phyloP scores from a whole-genome alignment of 208 protist genomes.

The Acanthamoeba sp. region DNA sequence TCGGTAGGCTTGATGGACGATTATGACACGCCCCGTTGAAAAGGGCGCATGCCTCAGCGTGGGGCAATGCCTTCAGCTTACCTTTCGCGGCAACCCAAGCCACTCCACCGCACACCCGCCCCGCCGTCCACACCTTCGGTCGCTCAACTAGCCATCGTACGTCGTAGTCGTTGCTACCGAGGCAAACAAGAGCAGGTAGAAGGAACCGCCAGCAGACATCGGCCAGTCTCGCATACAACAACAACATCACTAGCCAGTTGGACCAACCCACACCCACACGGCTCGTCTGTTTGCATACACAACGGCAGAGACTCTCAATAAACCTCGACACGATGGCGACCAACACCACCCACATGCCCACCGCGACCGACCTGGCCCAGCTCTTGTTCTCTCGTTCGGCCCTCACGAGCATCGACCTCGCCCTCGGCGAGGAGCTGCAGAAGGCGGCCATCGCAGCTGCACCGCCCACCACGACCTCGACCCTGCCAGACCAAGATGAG shows the following conservation, averaged over 20 bases:
- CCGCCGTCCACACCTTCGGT: neutral
- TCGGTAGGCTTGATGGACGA: neutral
- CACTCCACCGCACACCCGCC: too few species aligned
- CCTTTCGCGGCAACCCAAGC: neutral
- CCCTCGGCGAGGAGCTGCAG: neutral
- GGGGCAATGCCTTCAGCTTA: neutral
- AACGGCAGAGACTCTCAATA: neutral
- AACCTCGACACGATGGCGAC: neutral
- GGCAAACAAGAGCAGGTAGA: neutral
- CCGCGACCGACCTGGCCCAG: neutral
- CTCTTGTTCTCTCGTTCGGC: neutral
- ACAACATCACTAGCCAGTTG: too few species aligned
- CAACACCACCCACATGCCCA: neutral
- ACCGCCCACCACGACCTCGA: neutral
- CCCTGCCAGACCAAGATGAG: neutral
- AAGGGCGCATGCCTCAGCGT: neutral
- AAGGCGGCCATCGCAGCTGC: neutral
- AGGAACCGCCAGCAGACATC: neutral
- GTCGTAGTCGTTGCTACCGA: neutral
- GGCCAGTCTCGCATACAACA: too few species aligned
- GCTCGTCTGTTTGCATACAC: neutral
- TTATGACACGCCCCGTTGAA: neutral
- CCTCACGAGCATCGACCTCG: conserved; percentile 20
- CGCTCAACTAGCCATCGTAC: too few species aligned
- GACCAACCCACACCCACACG: neutral